Evolutionary conservation across 1,139 yeast species (phyloP).

Genomic region (Pichia sp.): DNA sequence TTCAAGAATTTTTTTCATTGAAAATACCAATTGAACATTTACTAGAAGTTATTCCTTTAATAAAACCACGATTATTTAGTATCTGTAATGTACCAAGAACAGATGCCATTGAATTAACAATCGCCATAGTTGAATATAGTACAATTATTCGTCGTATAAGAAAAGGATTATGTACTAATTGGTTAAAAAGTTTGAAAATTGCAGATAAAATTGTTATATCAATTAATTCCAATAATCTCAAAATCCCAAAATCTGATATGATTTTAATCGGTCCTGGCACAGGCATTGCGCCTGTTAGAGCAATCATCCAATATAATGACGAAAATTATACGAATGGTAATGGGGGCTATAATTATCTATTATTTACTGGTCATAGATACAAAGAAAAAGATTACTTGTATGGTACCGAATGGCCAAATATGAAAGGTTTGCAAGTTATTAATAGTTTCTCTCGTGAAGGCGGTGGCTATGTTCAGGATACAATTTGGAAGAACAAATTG

Average conservation of each 20-base stretch:
- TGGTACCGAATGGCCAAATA: conserved; percentile 44
- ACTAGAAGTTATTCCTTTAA: conserved; percentile 68
- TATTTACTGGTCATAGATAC: conserved; percentile 76
- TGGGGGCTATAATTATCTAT: conserved; percentile 31
- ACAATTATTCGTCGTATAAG: conserved; percentile 74
- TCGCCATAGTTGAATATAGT: conserved; percentile 81
- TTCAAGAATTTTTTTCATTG: conserved; percentile 72
- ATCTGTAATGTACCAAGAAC: conserved; percentile 58
- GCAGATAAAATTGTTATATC: conserved; percentile 53
- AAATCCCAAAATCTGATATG: conserved; percentile 31
- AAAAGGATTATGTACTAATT: conserved; percentile 77
- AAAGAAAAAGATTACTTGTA: conserved; percentile 65
- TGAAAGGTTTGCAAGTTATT: conserved; percentile 36
- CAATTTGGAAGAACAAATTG: conserved; percentile 44
- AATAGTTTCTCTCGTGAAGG: conserved; percentile 61
- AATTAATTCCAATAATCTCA: conserved; percentile 43
- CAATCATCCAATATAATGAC: conserved; percentile 42
- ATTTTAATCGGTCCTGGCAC: conserved; percentile 85
- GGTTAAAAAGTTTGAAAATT: conserved; percentile 47
- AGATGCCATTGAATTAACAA: conserved; percentile 50
- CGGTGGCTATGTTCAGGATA: conserved; percentile 63
- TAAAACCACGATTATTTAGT: conserved; percentile 77
- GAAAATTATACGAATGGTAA: conserved; percentile 16
- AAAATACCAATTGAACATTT: conserved; percentile 67
- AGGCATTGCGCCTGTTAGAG: conserved; percentile 84